Base-by-base conservation (phyloP, 2,329 filamentous ascomycete genomes). In the Diaporthe sp. region DNA sequence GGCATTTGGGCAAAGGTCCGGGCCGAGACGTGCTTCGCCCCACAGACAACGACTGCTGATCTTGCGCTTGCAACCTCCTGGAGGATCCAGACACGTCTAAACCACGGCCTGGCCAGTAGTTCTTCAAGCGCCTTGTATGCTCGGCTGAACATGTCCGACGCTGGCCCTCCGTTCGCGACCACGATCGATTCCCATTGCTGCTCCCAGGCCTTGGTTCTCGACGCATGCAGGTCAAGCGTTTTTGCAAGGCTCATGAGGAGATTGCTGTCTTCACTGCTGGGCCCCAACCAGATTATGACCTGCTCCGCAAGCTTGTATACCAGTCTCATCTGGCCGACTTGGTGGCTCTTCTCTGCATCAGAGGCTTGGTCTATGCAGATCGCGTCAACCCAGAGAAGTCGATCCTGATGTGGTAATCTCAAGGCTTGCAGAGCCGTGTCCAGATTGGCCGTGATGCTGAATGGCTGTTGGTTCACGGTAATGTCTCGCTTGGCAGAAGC, bases 281-380 rank as follows among this genome's bases (percentile, higher is more conserved):
- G 22, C 3, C 78, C 78, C 1, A 79, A 71, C 78, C 78, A 79
- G 22, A 79, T 51, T 17, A 79, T 49, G 42, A 79, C 78, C 9
- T 39, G 31, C 12, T 75, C 72, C 1, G 78, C 78, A 10, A 53
- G 37, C 12, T 58, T 53, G 61, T 78, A 79, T 0, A 79, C 75
- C 17, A 68, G 28, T 7, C 62, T 39, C 76, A 79, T 79, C 15
- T 73, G 73, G 17, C 73, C 46, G 19, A 79, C 78, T 46, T 79
- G 78, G 17, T 78, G 75, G 8, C 75, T 74, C 57, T 68, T 62
- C 51, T 79, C 78, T 5, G 55, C 22, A 22, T 58, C 28, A 37
- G 74, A 68, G 10, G 28, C 19, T n/a, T 79, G 78, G 39, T 79
- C 49, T 44, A 75, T 73, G 39, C 72, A 73, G 5, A 73, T 73